Evolutionary conservation across 2,329 filamentous ascomycete genomes (phyloP).

Genomic region (Teratosphaeria nubilosa): DNA sequence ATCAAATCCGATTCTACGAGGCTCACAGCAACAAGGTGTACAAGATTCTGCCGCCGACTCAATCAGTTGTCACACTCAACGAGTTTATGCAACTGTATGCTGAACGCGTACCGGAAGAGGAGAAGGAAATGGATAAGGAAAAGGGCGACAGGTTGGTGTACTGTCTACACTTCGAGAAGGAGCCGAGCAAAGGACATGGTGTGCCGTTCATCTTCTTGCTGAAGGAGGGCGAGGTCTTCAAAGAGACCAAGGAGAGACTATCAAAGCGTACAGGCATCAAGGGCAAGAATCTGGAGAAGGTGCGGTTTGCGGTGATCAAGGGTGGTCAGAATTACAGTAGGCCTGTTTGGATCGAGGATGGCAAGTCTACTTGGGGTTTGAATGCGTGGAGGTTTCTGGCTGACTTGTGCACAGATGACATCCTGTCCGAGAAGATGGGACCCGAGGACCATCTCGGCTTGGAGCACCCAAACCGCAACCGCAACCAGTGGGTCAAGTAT

Average conservation of each 20-base stretch:
- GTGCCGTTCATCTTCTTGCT: slow-evolving; percentile 86
- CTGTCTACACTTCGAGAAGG: slow-evolving; percentile 87
- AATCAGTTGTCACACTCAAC: slow-evolving; percentile 68
- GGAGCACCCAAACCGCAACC: slow-evolving; percentile 53
- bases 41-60: slow-evolving; percentile 61
- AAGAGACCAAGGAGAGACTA: slow-evolving; percentile 86
- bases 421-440: slow-evolving; percentile 34
- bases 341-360: slow-evolving; percentile 75
- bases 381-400: background rate
- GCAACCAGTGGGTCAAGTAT: slow-evolving; percentile 49
- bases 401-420: slow-evolving; percentile 29
- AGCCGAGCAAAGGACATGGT: slow-evolving; percentile 72
- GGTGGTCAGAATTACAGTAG: slow-evolving; percentile 57
- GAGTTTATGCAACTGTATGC: slow-evolving; percentile 78
- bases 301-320: slow-evolving; percentile 81
- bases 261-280: slow-evolving; percentile 90
- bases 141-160: slow-evolving; percentile 61
- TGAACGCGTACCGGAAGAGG: slow-evolving; percentile 67
- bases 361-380: slow-evolving; percentile 43
- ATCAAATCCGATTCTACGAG: slow-evolving; percentile 72
- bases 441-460: slow-evolving; percentile 40
- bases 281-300: slow-evolving; percentile 96
- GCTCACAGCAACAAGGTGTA: slow-evolving; percentile 73
- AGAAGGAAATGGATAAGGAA: slow-evolving; percentile 42
- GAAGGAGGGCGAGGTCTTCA: slow-evolving; percentile 76